A percentile compares a stretch with the other conserved stretches of the same genome.
phyloP scores from a whole-genome alignment of 164 flowering plant genomes.

The Tetrastigma voinierianum region DNA sequence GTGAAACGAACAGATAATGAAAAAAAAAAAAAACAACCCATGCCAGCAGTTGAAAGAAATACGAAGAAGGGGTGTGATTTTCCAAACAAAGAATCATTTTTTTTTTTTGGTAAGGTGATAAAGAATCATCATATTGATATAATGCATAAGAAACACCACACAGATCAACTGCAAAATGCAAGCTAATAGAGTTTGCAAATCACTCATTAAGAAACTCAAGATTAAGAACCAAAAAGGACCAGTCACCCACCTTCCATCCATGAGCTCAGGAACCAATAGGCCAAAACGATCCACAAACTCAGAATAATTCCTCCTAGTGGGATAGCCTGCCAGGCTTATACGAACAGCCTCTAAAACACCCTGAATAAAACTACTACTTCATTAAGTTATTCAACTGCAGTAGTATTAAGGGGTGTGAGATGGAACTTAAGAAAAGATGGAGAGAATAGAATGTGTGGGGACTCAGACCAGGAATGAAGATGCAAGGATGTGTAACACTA shows the following conservation, averaged over 20 bases:
- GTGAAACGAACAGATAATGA: too few species aligned
- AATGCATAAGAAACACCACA: neutral
- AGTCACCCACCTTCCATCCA: slow-evolving; percentile 65
- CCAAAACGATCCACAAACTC: slow-evolving; percentile 98
- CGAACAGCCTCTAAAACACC: slow-evolving; percentile 99
- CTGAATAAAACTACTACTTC: slow-evolving; percentile 29
- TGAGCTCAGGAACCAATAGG: slow-evolving; percentile 61
- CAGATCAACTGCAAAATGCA: slow-evolving; percentile 1
- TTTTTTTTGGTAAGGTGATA: too few species aligned
- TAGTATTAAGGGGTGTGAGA: neutral
- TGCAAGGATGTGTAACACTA: too few species aligned
- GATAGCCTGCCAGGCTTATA: slow-evolving; percentile 99
- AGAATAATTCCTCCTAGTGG: slow-evolving; percentile 83
- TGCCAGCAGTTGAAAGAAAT: too few species aligned
- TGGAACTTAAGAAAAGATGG: neutral
- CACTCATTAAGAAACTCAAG: too few species aligned
- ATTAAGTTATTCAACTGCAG: too few species aligned
- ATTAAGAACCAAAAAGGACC: neutral
- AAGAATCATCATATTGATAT: too few species aligned
- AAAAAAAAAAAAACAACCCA: too few species aligned
- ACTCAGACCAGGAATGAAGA: too few species aligned
- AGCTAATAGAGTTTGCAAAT: neutral
- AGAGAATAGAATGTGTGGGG: neutral
- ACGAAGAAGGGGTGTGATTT: too few species aligned
- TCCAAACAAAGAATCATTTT: too few species aligned